Percentiles rank a stretch among this genome's conserved stretches.
Evolutionary conservation across 2,329 filamentous ascomycete genomes (phyloP).

Genomic region (Zarea fungicola): DNA sequence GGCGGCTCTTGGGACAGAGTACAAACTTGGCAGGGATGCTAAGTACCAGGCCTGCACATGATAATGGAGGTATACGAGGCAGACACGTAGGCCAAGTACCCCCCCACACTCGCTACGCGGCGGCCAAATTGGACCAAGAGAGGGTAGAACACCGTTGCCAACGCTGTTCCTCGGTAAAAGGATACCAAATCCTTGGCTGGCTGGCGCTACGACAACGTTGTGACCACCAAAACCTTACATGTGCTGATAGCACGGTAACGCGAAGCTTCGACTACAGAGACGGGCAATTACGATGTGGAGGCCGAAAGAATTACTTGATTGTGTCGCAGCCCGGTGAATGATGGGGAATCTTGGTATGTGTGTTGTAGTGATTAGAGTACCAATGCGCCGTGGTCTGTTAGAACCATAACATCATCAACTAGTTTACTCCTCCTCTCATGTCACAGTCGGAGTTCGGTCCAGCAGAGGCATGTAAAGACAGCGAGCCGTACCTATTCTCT

Average conservation of each 20-base stretch:
- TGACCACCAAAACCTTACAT: slow-evolving; percentile 11
- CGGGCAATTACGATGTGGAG: neutral
- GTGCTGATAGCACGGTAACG: slow-evolving; percentile 9
- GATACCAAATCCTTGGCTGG: slow-evolving; percentile 13
- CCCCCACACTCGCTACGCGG: too few species aligned
- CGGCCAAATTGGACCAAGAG: too few species aligned
- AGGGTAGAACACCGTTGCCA: too few species aligned
- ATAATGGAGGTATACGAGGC: too few species aligned
- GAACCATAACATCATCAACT: neutral
- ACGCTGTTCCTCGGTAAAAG: too few species aligned
- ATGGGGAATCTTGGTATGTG: slow-evolving; percentile 1
- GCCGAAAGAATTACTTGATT: neutral
- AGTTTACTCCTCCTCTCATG: neutral
- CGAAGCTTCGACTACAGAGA: slow-evolving; percentile 3
- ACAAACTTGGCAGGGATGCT: too few species aligned
- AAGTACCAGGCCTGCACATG: too few species aligned
- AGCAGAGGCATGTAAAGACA: too few species aligned
- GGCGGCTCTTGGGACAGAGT: too few species aligned
- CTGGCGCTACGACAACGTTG: slow-evolving; percentile 8
- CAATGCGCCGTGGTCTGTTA: neutral
- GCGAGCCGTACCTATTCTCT: too few species aligned
- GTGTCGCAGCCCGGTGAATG: neutral
- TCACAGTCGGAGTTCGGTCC: too few species aligned
- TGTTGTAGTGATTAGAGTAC: neutral
- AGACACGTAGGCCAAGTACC: too few species aligned